Base-by-base conservation (phyloP, 768 basidiomycete species). In the Suillus fuscotomentosus region DNA sequence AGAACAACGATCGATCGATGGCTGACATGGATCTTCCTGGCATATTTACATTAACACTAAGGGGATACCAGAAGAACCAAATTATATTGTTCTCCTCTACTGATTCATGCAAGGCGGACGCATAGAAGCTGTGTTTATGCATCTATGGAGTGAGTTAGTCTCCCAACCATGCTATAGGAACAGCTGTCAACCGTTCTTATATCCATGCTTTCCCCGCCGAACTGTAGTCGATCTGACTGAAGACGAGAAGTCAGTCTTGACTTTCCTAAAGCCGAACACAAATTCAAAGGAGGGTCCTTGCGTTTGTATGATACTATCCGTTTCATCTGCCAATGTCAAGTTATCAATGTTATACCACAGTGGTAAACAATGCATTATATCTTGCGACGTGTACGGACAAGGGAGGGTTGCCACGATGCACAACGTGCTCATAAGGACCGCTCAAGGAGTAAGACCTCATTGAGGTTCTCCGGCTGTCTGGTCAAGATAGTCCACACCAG, bases 31-130 rank as follows among this genome's bases (percentile, higher is more conserved):
- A 95, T 39, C 92, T 95, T 7, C 80, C 88, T 0, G 80, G 86
- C 2, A 86, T 90, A 1, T 98, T 98, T 73, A 82, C 84, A 1
- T 77, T 96, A 42, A 87, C 81, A 3, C 77, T 97, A 36, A 85
- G 94, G 54, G 88, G 87, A 43, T 98, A 99, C 76, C 97, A 98
- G 72, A 97, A 95, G 71, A 97, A 99, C 75, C n/a, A 20, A 43
- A 31, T 17, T 9, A 60, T 41, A 38, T 10, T 34, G 11, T 48
- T 14, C 60, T 48, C 48, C 64, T 41, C 65, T n/a, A 45, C 22
- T 39, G 24, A 41, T 39, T 17, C n/a, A 31, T 39, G 55, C 15
- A 63, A 94, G 92, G 43, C 98, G 96, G 96, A 95, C 97, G 95
- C 80, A 87, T 67, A 61, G 84, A 88, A 72, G 84, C 84, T 15